Evolutionary conservation across 129 eudicot species (phyloP).

Genomic region (Kitagawia praeruptora): DNA sequence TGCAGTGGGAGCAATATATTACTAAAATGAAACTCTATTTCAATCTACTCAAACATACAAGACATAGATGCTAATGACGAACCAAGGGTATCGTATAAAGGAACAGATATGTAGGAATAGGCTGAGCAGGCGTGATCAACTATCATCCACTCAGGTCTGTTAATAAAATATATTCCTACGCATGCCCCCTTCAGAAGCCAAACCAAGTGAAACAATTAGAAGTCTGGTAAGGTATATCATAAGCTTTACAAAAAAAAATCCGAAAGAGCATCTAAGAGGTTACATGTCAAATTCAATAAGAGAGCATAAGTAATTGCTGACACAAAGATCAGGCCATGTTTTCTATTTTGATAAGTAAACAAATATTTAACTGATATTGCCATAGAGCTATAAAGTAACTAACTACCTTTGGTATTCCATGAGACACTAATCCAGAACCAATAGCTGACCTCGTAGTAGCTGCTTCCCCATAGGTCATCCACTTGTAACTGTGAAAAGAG

Average conservation of each 20-base stretch:
- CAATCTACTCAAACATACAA: slow-evolving; percentile 10
- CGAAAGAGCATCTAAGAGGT: neutral
- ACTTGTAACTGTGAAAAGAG: slow-evolving; percentile 47
- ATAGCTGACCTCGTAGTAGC: slow-evolving; percentile 63
- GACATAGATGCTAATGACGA: slow-evolving; percentile 12
- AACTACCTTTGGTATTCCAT: slow-evolving; percentile 58
- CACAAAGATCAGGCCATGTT: neutral
- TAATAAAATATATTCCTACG: slow-evolving; percentile 69
- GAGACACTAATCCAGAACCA: slow-evolving; percentile 71
- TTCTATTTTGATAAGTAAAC: neutral
- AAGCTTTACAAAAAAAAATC: neutral
- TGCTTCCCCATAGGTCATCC: slow-evolving; percentile 94
- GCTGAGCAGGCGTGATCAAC: slow-evolving; percentile 87
- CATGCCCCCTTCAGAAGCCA: slow-evolving; percentile 48
- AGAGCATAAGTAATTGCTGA: neutral
- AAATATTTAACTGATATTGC: neutral
- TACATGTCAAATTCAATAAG: neutral
- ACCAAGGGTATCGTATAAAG: slow-evolving; percentile 83
- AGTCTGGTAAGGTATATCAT: neutral
- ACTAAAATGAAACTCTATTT: slow-evolving; percentile 4
- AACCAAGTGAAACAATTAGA: slow-evolving; percentile 12
- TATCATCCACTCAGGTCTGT: slow-evolving; percentile 78
- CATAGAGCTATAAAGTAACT: slow-evolving; percentile 15
- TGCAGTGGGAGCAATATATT: slow-evolving; percentile 22
- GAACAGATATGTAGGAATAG: slow-evolving; percentile 68